Evolutionary conservation across 2,329 filamentous ascomycete species (phyloP), one percentile per base, ranked within the genome.

Genomic region (Xylariales sp.): DNA sequence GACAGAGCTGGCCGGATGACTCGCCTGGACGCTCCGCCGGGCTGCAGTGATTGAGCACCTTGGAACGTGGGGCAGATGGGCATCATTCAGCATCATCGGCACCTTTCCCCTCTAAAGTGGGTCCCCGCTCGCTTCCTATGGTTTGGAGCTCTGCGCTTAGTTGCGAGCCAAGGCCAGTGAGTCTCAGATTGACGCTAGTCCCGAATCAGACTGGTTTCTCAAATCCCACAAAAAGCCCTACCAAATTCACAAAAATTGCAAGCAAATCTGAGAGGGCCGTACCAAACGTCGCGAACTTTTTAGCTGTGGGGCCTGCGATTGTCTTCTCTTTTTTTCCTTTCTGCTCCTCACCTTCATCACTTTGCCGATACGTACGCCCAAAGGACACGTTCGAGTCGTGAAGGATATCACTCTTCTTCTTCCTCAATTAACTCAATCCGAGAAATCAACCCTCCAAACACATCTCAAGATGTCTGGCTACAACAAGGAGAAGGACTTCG

Each of bases 401-500:
- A 87, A 78, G 82, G 79, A 46, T 46, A 58, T 33, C 38, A n/a
- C n/a, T n/a, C n/a, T n/a, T n/a, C n/a, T 45, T 42, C 46, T 41
- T 47, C 46, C 45, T 45, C 48, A 31, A 38, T 36, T 34, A 21
- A 40, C 15, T 38, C 18, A 27, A 38, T 38, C 36, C 29, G 27
- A 21, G 27, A 40, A 45, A 46, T 39, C 42, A 41, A 48, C 40
- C 39, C 43, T 52, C 39, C 45, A 52, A 57, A 40, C 36, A 21
- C 60, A 57, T 62, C 50, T 62, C 70, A 85, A 72, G 53, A 94
- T 94, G 88, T 93, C 88, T 72, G 15, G 14, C 20, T 93, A 86
- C 83, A 79, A 95, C 72, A 95, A 96, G 83, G 95, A 96, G 83
- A 74, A 78, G 65, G 90, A 95, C 71, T n/a, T n/a, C n/a, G 85